phyloP scores from a whole-genome alignment of 1,284 basidiomycete species.

The Heterobasidion occidentale region DNA sequence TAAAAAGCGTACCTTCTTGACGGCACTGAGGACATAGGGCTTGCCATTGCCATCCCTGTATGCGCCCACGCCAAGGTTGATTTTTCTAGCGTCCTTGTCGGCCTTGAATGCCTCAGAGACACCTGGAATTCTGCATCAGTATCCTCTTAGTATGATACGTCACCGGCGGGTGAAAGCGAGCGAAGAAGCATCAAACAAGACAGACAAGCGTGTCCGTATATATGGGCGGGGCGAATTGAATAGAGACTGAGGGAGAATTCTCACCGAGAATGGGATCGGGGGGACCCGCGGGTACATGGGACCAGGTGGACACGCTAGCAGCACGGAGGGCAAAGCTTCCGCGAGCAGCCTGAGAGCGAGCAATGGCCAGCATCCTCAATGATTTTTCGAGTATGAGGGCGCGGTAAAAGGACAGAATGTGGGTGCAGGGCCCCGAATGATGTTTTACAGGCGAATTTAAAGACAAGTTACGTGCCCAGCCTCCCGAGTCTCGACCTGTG shows the following conservation, averaged over 20 bases:
- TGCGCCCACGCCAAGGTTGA: conserved; percentile 94
- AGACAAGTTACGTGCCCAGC: background rate
- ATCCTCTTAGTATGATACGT: background rate
- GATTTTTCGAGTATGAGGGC: background rate
- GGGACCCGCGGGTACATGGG: conserved; percentile 79
- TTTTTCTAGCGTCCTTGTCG: conserved; percentile 86
- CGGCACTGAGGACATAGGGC: conserved; percentile 88
- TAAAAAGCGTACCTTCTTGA: conserved; percentile 59
- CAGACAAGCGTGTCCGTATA: no score
- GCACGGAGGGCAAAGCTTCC: conserved; percentile 23
- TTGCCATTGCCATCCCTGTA: conserved; percentile 95
- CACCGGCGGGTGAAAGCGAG: background rate
- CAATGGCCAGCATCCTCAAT: conserved; percentile 24
- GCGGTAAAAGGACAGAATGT: background rate
- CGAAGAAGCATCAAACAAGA: no score
- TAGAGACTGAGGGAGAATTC: conserved; percentile 10
- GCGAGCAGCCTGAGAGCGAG: conserved; percentile 24
- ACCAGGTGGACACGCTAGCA: conserved; percentile 66
- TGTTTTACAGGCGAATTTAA: background rate
- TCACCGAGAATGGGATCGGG: conserved; percentile 91
- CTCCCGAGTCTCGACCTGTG: background rate
- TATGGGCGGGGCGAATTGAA: no score
- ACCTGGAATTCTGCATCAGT: conserved; percentile 32
- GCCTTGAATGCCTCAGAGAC: conserved; percentile 95
- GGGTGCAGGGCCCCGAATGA: background rate